Evolutionary conservation across 2,329 filamentous ascomycete genomes (phyloP).

Genomic region (Sarocladiaceae sp.): DNA sequence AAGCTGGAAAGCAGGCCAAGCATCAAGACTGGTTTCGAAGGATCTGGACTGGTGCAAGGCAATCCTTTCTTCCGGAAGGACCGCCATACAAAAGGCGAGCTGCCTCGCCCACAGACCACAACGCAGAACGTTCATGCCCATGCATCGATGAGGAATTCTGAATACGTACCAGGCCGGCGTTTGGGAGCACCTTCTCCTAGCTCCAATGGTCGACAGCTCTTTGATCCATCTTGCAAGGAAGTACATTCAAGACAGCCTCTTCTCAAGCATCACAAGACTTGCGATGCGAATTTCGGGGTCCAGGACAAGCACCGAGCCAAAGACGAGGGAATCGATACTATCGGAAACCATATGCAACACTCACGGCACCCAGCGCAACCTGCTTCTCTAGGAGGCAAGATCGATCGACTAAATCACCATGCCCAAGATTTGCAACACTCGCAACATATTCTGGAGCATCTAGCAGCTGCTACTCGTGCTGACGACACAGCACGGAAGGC

Average conservation of each 20-base stretch:
- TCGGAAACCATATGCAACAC: background rate
- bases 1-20: background rate
- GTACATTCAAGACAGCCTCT: no score
- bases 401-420: slow-evolving; percentile 26
- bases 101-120: slow-evolving; percentile 17
- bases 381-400: slow-evolving; percentile 17
- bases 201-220: background rate
- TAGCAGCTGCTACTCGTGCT: slow-evolving; percentile 18
- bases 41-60: slow-evolving; percentile 17
- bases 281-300: no score
- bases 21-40: slow-evolving; percentile 6
- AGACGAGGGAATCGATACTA: background rate
- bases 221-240: no score
- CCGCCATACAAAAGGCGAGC: slow-evolving; percentile 15
- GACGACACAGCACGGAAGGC: no score
- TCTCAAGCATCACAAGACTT: no score
- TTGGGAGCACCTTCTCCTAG: slow-evolving; percentile 6
- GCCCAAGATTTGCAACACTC: slow-evolving; percentile 26
- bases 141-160: slow-evolving; percentile 18
- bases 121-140: slow-evolving; percentile 15
- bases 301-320: no score
- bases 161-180: slow-evolving; percentile 22
- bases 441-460: slow-evolving; percentile 28
- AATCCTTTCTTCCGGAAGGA: slow-evolving; percentile 29
- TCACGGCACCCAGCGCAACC: background rate